These are phyloP conservation scores for Colletotrichum karsti DNA, from an alignment of 2,329 filamentous ascomycete genomes.

Conservation along the genomic window DNA sequence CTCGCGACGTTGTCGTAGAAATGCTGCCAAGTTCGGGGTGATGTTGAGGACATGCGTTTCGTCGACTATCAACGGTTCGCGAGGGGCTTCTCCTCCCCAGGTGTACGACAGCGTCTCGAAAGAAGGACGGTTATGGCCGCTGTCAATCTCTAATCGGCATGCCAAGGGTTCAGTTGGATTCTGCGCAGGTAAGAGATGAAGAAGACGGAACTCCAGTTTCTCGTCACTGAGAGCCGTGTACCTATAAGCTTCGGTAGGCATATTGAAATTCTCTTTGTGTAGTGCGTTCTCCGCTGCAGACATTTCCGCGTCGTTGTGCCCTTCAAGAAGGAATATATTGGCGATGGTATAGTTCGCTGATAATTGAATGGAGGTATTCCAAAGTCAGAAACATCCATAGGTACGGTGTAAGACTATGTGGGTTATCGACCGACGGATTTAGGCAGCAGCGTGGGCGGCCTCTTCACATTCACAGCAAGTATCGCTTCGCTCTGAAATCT, in stretches of 20 bases:
- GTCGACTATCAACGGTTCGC: background rate
- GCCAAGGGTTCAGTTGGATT: background rate
- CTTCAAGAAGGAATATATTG: too few species aligned
- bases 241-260: background rate
- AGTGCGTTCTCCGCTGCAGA: too few species aligned
- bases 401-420: too few species aligned
- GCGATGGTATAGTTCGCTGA: too few species aligned
- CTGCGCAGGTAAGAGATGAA: background rate
- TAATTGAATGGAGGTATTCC: too few species aligned
- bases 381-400: too few species aligned
- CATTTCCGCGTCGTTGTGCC: too few species aligned
- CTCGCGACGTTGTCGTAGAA: background rate
- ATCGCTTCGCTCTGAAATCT: too few species aligned
- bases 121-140: background rate
- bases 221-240: background rate
- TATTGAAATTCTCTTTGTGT: too few species aligned
- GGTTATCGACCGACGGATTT: too few species aligned
- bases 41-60: background rate
- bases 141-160: background rate
- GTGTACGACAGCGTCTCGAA: conserved; percentile 45
- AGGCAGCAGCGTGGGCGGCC: too few species aligned
- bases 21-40: background rate
- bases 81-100: conserved; percentile 39
- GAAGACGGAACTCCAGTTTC: background rate
- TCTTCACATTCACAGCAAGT: too few species aligned